A percentile compares a stretch with the other conserved stretches of the same genome.
Conservation (phyloP, 257 asterid species). For the Leptodermis oblonga region DNA sequence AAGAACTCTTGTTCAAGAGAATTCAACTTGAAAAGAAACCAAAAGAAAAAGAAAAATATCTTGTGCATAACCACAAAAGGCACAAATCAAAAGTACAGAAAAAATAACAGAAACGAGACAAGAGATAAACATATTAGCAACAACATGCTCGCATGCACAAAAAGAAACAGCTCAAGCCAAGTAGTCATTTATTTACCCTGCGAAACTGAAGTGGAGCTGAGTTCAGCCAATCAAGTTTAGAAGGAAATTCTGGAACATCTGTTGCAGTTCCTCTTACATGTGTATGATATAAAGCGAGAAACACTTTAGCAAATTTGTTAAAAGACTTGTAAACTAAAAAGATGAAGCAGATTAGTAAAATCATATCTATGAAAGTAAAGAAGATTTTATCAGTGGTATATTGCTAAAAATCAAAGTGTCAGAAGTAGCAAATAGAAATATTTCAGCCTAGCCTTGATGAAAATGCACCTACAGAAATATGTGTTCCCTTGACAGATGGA, state of each 20-base stretch:
- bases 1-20: background rate
- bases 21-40: background rate
- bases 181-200: conserved; percentile 54
- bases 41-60: background rate
- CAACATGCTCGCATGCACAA: conserved; percentile 6
- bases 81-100: background rate
- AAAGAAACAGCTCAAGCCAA: background rate
- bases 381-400: background rate
- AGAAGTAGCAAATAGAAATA: conserved; percentile 3
- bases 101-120: background rate
- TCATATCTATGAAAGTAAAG: background rate
- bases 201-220: conserved; percentile 82
- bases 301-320: conserved; percentile 4
- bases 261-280: conserved; percentile 63
- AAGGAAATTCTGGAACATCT: conserved; percentile 84
- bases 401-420: background rate
- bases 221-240: conserved; percentile 94
- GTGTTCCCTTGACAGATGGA: too few relatives aligned
- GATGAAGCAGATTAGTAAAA: conserved; percentile 2
- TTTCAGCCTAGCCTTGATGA: conserved; percentile 1
- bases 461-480: conserved; percentile 35
- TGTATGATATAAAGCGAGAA: conserved; percentile 23
- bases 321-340: conserved; percentile 14
- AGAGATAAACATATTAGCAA: background rate
- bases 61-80: background rate